Percentiles rank a stretch among this genome's conserved stretches.
phyloP scores from a whole-genome alignment of 305 asterid species.

The Fraxinus angustifolia region DNA sequence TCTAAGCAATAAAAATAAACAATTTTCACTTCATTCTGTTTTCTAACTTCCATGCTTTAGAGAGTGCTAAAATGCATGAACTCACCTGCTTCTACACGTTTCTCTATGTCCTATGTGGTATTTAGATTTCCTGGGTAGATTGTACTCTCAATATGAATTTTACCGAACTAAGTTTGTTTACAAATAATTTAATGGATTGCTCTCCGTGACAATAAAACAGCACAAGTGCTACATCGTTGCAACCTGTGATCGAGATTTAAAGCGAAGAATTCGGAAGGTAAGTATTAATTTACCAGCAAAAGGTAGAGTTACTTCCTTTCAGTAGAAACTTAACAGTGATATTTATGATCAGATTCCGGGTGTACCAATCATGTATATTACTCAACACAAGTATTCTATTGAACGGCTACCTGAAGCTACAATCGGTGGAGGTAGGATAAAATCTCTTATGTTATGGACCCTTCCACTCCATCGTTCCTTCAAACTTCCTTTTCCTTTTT shows the following conservation, averaged over 20 bases:
- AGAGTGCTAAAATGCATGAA: constrained; percentile 3
- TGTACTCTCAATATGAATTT: neutral
- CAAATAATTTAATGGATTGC: constrained; percentile 5
- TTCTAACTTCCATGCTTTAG: neutral
- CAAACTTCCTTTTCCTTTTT: neutral
- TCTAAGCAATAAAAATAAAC: neutral
- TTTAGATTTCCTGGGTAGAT: neutral
- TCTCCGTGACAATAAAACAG: constrained; percentile 39
- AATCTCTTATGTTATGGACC: neutral
- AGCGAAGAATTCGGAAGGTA: constrained; percentile 98
- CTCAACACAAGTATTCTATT: constrained; percentile 69
- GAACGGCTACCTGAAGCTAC: constrained; percentile 97
- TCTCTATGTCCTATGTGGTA: neutral
- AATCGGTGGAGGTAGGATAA: constrained; percentile 79
- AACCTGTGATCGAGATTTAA: constrained; percentile 95
- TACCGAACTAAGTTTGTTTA: neutral
- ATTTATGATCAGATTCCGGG: constrained; percentile 69
- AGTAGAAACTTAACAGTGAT: neutral
- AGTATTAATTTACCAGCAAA: neutral
- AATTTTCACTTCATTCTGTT: neutral
- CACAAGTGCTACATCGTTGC: constrained; percentile 98
- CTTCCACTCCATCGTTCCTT: neutral
- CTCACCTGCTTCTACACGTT: neutral
- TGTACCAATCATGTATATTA: constrained; percentile 94
- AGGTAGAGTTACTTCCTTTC: neutral